These are phyloP conservation scores for Avicennia marina DNA, from an alignment of 257 asterid genomes.

Conservation along the genomic window DNA sequence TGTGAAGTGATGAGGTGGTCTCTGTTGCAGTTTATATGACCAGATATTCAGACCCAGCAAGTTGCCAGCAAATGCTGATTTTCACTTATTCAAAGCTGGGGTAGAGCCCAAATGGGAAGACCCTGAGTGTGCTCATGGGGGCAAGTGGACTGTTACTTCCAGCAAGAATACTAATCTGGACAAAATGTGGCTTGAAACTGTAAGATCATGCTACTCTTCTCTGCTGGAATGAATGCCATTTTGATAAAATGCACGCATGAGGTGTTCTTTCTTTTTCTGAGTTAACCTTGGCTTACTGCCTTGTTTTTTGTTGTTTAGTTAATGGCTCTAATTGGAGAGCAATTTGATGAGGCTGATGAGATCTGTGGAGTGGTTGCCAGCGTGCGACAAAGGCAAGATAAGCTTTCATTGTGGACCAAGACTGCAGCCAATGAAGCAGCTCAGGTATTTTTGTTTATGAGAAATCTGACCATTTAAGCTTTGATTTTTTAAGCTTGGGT, in stretches of 20 bases:
- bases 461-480: background rate
- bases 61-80: slow-evolving; percentile 65
- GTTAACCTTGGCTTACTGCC: slow-evolving; percentile 6
- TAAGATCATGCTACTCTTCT: slow-evolving; percentile 21
- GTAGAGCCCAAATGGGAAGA: slow-evolving; percentile 98
- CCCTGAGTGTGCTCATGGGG: slow-evolving; percentile 90
- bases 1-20: slow-evolving; percentile 15
- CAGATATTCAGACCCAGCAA: slow-evolving; percentile 81
- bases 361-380: slow-evolving; percentile 81
- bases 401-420: slow-evolving; percentile 79
- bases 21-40: slow-evolving; percentile 68
- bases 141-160: slow-evolving; percentile 76
- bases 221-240: too few species aligned
- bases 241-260: background rate
- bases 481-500: background rate
- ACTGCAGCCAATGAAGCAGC: slow-evolving; percentile 86
- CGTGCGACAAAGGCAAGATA: slow-evolving; percentile 79
- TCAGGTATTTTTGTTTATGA: slow-evolving; percentile 49
- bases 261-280: background rate
- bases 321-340: slow-evolving; percentile 83
- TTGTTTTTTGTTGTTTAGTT: slow-evolving; percentile 29
- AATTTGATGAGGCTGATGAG: slow-evolving; percentile 71
- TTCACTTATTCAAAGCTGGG: slow-evolving; percentile 86
- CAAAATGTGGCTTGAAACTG: slow-evolving; percentile 87
- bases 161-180: slow-evolving; percentile 54